A percentile compares a stretch with the other conserved stretches of the same genome.
Evolutionary conservation across 768 basidiomycete species (phyloP).

Genomic region (Naematelia aurantialba): DNA sequence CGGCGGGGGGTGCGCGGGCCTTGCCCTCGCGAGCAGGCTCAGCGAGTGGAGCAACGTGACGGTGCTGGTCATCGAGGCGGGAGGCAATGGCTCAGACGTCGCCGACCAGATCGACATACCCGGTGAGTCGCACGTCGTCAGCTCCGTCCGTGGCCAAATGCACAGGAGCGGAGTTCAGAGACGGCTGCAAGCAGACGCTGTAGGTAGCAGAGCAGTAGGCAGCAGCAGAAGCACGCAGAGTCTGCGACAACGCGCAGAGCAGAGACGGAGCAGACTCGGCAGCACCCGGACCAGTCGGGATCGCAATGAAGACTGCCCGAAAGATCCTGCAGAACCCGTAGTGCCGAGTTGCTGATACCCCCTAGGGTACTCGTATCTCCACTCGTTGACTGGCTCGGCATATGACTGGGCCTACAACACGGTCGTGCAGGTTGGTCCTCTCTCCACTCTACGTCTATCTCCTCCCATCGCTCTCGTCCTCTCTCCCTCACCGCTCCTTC

Average conservation of each 20-base stretch:
- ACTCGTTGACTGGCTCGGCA: constrained; percentile 29
- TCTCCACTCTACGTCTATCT: not conserved
- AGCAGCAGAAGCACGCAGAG: too few species aligned
- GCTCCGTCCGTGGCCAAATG: not conserved
- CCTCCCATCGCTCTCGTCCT: not conserved
- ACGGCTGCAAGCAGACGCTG: too few species aligned
- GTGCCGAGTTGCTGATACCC: not conserved
- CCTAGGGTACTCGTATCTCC: constrained; percentile 33
- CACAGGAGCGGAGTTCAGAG: not conserved
- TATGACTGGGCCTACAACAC: constrained; percentile 45
- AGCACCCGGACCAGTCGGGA: not conserved
- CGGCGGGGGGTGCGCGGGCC: constrained; percentile 57
- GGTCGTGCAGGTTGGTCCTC: constrained; percentile 26
- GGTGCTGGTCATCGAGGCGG: constrained; percentile 53
- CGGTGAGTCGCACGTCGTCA: constrained; percentile 25
- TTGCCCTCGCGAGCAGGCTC: constrained; percentile 55
- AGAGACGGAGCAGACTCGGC: not conserved
- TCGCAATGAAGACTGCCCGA: too few species aligned
- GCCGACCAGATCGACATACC: constrained; percentile 46
- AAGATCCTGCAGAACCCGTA: too few species aligned
- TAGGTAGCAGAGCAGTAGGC: too few species aligned
- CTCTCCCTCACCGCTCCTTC: not conserved
- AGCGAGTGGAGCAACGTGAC: constrained; percentile 56
- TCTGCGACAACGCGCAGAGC: too few species aligned
- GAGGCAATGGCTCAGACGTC: constrained; percentile 45